Base-by-base conservation (phyloP, 805 yeast species). In the Lachancea kluyveri region DNA sequence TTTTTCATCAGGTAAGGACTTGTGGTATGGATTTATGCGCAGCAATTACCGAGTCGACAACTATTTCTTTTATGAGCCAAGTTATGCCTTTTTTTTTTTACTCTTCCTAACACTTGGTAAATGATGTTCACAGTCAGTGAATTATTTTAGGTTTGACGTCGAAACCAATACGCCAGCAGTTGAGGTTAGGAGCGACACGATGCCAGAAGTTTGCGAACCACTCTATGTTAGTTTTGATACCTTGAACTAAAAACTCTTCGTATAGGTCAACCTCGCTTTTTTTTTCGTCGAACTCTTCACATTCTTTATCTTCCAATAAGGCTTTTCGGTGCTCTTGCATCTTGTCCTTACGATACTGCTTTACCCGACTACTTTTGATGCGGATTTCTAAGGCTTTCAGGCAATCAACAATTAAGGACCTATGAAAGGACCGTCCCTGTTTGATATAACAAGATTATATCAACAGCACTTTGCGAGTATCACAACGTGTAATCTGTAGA, bases 401-500 rank as follows among this genome's bases (percentile, higher is more conserved):
- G 8, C 68, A 46, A 33, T 68, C 67, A 8, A 48, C 61, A 24
- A 75, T 51, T 16, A 75, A 60, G 3, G 78, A 70, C 25, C 33
- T 24, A 30, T 57, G 57, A 28, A 38, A 34, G 36, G 61, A 58
- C 5, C 31, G 38, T 26, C 46, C 53, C 31, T 53, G 50, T 23
- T 42, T 43, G 41, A 56, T 41, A 24, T 35, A 41, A 25, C 52
- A 51, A 15, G 52, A 42, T 31, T 62, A 35, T 13, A 48, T 17
- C 20, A 64, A 22, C 48, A 77, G 64, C 7, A 73, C 71, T 30
- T 65, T 45, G 31, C 77, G 65, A 41, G 74, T 74, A 44, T 75
- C 37, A 39, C 67, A 55, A 51, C 73, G 77, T 59, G 75, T 62
- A 31, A 76, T 61, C 48, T 79, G 72, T 10, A 90, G 88, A 36